A percentile compares a stretch with the other conserved stretches of the same genome.
phyloP scores from a whole-genome alignment of 2,329 filamentous ascomycete species.

The Xylariaceae sp. region DNA sequence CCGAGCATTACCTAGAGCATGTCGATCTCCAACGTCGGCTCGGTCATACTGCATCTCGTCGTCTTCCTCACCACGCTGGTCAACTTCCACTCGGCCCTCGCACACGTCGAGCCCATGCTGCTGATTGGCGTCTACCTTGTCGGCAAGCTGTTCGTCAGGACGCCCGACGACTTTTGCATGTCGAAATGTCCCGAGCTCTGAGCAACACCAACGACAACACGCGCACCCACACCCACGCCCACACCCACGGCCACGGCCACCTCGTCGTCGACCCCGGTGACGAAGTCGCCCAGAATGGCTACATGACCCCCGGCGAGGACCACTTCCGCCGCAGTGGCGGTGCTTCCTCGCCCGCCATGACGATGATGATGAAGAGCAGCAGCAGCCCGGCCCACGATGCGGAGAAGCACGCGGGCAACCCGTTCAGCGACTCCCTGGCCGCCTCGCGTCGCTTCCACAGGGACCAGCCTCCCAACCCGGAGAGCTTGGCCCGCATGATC shows the following conservation, averaged over 20 bases:
- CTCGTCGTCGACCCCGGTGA: slow-evolving; percentile 10
- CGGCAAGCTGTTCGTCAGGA: slow-evolving; percentile 38
- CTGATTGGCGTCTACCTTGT: slow-evolving; percentile 41
- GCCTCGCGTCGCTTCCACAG: background rate
- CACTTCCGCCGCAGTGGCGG: slow-evolving; percentile 9
- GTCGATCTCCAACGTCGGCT: slow-evolving; percentile 45
- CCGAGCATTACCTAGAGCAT: no score
- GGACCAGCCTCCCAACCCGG: slow-evolving; percentile 8
- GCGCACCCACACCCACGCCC: no score
- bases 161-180: slow-evolving; percentile 39
- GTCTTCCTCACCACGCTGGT: slow-evolving; percentile 47
- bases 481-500: slow-evolving; percentile 28
- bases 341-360: slow-evolving; percentile 7
- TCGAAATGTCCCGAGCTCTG: slow-evolving; percentile 18
- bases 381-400: slow-evolving; percentile 5
- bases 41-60: slow-evolving; percentile 42
- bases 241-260: no score
- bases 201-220: no score
- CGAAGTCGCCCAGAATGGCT: slow-evolving; percentile 19
- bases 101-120: slow-evolving; percentile 39
- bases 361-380: slow-evolving; percentile 6
- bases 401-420: slow-evolving; percentile 7
- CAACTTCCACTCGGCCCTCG: slow-evolving; percentile 44
- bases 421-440: slow-evolving; percentile 6
- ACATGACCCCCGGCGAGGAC: slow-evolving; percentile 20